Evolutionary conservation across 2,329 filamentous ascomycete species (phyloP).

Genomic region (Paracorniculantispora psalliotae): DNA sequence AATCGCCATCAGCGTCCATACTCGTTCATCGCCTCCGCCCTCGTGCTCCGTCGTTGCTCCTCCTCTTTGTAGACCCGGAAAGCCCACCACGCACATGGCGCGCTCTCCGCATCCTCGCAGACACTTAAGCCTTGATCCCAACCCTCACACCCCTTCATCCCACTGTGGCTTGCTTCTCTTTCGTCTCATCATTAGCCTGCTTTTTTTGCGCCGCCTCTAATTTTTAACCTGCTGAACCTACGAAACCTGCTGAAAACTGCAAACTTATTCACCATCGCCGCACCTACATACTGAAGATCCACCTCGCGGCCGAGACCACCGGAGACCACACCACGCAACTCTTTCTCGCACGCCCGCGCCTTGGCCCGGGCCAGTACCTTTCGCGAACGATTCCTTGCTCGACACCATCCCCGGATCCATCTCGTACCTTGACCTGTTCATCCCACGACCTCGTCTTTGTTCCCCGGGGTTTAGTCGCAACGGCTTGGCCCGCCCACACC

Average conservation of each 20-base stretch:
- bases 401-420: slow-evolving; percentile 4
- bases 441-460: not conserved
- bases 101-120: slow-evolving; percentile 3
- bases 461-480: slow-evolving; percentile 5
- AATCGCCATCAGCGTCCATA: not conserved
- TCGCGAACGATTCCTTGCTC: not conserved
- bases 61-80: not conserved
- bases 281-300: not conserved
- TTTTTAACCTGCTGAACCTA: too few species aligned
- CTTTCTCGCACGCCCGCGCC: not conserved
- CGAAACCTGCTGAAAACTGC: not conserved
- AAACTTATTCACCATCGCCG: not conserved
- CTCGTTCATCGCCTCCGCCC: not conserved
- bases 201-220: too few species aligned
- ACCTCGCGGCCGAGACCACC: slow-evolving; percentile 8
- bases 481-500: slow-evolving; percentile 1
- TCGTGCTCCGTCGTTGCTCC: not conserved
- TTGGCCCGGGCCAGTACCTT: not conserved
- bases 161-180: slow-evolving; percentile 5
- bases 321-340: not conserved
- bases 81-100: slow-evolving; percentile 7
- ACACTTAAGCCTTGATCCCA: not conserved
- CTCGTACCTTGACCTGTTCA: not conserved
- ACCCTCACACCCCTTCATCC: not conserved
- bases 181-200: not conserved